phyloP scores from a whole-genome alignment of 176 grass and related monocot species.

The Cenchrus fungigraminus region DNA sequence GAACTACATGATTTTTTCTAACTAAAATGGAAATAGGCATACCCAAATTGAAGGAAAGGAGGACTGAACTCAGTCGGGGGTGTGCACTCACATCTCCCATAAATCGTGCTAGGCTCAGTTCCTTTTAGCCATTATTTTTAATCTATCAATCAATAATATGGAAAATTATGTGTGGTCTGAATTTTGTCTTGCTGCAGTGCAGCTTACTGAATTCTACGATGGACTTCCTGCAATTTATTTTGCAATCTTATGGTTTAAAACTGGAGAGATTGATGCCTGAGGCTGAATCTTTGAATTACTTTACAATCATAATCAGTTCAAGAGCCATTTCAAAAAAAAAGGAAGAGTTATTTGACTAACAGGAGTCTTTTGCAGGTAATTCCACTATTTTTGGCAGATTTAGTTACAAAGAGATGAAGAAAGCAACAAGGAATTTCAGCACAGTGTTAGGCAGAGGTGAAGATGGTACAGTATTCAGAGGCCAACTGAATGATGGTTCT shows the following conservation, averaged over 20 bases:
- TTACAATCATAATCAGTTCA: constrained; percentile 17
- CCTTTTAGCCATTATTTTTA: constrained; percentile 5
- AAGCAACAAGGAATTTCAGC: constrained; percentile 76
- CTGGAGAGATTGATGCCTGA: constrained; percentile 9
- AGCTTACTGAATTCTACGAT: constrained; percentile 8
- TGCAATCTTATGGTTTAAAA: constrained; percentile 4
- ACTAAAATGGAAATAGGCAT: background rate
- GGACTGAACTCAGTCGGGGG: background rate
- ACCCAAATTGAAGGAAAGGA: background rate
- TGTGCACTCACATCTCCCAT: background rate
- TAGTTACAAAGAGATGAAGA: constrained; percentile 80
- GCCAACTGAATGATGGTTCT: constrained; percentile 72
- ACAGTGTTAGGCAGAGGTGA: constrained; percentile 54
- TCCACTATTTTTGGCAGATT: constrained; percentile 66
- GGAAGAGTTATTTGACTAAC: constrained; percentile 27
- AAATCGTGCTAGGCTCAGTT: background rate
- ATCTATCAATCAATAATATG: background rate
- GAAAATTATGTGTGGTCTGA: background rate
- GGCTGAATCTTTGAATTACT: constrained; percentile 13
- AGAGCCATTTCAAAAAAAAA: constrained; percentile 7
- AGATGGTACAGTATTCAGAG: constrained; percentile 73
- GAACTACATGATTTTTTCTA: background rate
- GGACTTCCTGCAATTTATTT: constrained; percentile 6
- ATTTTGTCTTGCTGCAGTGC: background rate
- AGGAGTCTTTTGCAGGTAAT: constrained; percentile 59